Percentiles rank a stretch among this genome's conserved stretches.
Evolutionary conservation across 805 yeast genomes (phyloP).

Genomic region (Yarrowia bubula): DNA sequence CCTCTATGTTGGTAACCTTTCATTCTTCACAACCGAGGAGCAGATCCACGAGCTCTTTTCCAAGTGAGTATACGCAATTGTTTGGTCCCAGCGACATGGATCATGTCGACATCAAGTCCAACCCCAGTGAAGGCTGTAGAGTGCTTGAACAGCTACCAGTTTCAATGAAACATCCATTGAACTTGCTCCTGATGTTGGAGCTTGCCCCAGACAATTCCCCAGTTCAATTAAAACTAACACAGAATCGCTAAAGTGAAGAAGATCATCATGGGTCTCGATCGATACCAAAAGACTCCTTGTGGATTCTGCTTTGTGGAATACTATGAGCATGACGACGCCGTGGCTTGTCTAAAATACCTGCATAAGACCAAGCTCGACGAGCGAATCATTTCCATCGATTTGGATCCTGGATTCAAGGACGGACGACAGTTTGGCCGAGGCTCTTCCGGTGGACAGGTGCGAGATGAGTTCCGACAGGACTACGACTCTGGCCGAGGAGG

Average conservation of each 20-base stretch:
- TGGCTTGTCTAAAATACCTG: slow-evolving; percentile 78
- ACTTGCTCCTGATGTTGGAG: no score
- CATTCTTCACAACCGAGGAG: slow-evolving; percentile 91
- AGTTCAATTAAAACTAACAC: slow-evolving; percentile 25
- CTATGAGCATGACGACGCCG: slow-evolving; percentile 63
- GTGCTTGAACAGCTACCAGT: no score
- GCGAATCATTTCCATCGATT: slow-evolving; percentile 74
- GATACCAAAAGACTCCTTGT: slow-evolving; percentile 88
- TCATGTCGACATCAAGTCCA: no score
- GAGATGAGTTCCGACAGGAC: slow-evolving; percentile 57
- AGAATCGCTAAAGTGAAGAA: slow-evolving; percentile 63
- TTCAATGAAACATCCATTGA: no score
- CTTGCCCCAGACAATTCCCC: no score
- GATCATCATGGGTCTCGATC: slow-evolving; percentile 92
- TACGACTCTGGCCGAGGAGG: slow-evolving; percentile 49
- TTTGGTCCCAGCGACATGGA: no score
- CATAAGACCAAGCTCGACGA: slow-evolving; percentile 84
- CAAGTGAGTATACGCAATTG: slow-evolving; percentile 45
- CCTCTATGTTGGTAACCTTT: slow-evolving; percentile 85
- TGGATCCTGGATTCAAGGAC: slow-evolving; percentile 94
- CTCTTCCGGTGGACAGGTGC: slow-evolving; percentile 84
- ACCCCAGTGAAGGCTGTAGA: no score
- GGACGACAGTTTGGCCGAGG: slow-evolving; percentile 98
- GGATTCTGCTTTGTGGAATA: slow-evolving; percentile 94
- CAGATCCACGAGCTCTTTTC: slow-evolving; percentile 85